Conservation (phyloP, 495 filamentous ascomycete genomes). For the Xylona heveae region DNA sequence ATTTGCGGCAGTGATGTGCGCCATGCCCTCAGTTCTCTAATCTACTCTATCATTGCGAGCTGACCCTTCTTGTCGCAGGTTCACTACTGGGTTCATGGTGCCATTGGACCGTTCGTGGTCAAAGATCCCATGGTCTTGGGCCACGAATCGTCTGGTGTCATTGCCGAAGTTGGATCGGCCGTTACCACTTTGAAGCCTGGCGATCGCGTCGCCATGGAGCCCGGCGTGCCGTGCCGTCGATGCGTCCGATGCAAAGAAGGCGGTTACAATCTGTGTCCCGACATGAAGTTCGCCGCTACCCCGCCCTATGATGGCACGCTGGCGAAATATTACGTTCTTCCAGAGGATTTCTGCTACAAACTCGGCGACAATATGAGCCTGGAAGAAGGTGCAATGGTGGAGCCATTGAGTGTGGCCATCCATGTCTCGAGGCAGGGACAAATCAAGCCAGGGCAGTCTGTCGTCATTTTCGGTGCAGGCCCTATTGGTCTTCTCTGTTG, state of each 20-base stretch:
- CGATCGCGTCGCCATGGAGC: conserved; percentile 65
- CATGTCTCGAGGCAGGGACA: conserved; percentile 46
- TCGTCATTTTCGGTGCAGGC: conserved; percentile 64
- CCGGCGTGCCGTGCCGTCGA: conserved; percentile 54
- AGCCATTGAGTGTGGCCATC: conserved; percentile 61
- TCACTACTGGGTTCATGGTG: conserved; percentile 12
- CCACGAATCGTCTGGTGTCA: conserved; percentile 36
- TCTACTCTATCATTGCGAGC: conserved; percentile 1
- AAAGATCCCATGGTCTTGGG: conserved; percentile 39
- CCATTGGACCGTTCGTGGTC: conserved; percentile 20
- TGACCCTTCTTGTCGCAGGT: conserved; percentile 1
- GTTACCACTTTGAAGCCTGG: conserved; percentile 26
- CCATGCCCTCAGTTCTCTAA: conserved; percentile 1
- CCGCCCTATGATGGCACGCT: background rate
- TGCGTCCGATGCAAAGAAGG: conserved; percentile 45
- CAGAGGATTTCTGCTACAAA: conserved; percentile 20
- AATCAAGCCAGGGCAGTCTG: conserved; percentile 27
- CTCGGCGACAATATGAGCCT: conserved; percentile 41
- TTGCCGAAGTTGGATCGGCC: conserved; percentile 28
- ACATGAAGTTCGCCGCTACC: conserved; percentile 35
- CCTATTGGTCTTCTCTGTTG: conserved; percentile 51
- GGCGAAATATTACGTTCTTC: background rate
- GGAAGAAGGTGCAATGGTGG: conserved; percentile 51
- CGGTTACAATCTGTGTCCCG: conserved; percentile 72
- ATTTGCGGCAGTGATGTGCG: conserved; percentile 3